These are phyloP conservation scores for Pseudohalonectria lignicola DNA, from an alignment of 2,329 filamentous ascomycete species.

Conservation along the genomic window DNA sequence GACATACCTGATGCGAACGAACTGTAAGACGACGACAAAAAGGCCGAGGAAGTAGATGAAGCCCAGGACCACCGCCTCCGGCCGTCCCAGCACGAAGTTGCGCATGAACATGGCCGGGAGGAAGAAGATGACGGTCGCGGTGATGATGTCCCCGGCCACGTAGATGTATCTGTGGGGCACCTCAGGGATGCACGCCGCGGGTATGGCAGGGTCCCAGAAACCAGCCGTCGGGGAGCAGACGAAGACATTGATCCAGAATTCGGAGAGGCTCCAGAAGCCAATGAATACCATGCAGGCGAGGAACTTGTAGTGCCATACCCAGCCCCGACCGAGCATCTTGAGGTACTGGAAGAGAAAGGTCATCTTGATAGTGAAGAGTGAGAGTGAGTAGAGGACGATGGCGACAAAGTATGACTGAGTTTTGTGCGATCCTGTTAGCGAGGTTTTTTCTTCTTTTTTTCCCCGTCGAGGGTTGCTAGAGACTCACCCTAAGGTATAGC, in stretches of 20 bases:
- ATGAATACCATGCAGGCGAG: background rate
- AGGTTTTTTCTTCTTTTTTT: no score
- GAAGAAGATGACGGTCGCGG: background rate
- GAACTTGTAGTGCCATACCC: background rate
- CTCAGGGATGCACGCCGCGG: background rate
- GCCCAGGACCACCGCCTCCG: background rate
- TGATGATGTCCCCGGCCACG: background rate
- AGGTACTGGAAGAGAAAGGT: constrained; percentile 1
- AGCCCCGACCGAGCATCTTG: background rate
- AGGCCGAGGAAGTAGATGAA: background rate
- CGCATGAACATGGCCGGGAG: constrained; percentile 1
- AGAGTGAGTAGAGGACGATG: background rate
- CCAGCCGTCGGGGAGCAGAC: background rate
- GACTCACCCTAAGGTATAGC: background rate
- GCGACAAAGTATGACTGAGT: background rate
- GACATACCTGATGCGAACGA: background rate
- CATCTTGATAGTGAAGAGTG: constrained; percentile 1
- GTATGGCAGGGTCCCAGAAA: background rate
- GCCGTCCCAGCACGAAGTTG: background rate
- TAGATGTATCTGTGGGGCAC: background rate
- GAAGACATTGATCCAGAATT: constrained; percentile 1
- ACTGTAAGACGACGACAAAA: constrained; percentile 1
- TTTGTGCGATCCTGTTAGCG: no score
- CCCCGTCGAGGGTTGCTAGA: no score
- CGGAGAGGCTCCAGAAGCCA: background rate